Percentiles rank a stretch among this genome's conserved stretches.
phyloP scores from a whole-genome alignment of 306 rosid species.

The Dalbergia oliveri region DNA sequence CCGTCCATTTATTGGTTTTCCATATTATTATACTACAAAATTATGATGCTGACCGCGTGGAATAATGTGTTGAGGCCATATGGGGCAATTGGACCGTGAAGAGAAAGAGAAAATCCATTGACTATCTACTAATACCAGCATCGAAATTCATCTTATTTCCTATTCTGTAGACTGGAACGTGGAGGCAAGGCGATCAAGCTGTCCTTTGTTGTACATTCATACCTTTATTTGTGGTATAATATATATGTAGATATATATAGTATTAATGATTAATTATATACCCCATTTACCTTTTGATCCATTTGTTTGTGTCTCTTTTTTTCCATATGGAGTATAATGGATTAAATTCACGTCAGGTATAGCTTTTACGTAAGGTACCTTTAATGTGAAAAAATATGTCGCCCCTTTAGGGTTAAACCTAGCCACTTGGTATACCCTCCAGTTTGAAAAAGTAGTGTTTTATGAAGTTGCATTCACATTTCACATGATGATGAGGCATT shows the following conservation, averaged over 20 bases:
- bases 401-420: slow-evolving; percentile 41
- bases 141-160: slow-evolving; percentile 17
- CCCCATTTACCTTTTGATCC: slow-evolving; percentile 22
- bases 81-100: slow-evolving; percentile 46
- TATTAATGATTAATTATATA: not conserved
- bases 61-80: slow-evolving; percentile 40
- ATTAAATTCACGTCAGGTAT: not conserved
- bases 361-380: not conserved
- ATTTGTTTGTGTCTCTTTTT: not conserved
- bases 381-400: not conserved
- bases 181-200: slow-evolving; percentile 20
- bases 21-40: slow-evolving; percentile 25
- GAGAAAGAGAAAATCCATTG: slow-evolving; percentile 34
- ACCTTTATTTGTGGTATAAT: slow-evolving; percentile 7
- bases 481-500: slow-evolving; percentile 35
- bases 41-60: slow-evolving; percentile 43
- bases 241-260: not conserved
- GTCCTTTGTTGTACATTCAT: not conserved
- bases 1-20: slow-evolving; percentile 45
- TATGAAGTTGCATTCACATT: slow-evolving; percentile 39
- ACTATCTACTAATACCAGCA: not conserved
- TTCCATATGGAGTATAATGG: not conserved
- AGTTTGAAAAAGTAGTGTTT: slow-evolving; percentile 38
- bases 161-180: not conserved
- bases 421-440: slow-evolving; percentile 26